Evolutionary conservation across 441 rosid species (phyloP), one percentile per base, ranked within the genome.

Genomic region (Gossypium aridum): DNA sequence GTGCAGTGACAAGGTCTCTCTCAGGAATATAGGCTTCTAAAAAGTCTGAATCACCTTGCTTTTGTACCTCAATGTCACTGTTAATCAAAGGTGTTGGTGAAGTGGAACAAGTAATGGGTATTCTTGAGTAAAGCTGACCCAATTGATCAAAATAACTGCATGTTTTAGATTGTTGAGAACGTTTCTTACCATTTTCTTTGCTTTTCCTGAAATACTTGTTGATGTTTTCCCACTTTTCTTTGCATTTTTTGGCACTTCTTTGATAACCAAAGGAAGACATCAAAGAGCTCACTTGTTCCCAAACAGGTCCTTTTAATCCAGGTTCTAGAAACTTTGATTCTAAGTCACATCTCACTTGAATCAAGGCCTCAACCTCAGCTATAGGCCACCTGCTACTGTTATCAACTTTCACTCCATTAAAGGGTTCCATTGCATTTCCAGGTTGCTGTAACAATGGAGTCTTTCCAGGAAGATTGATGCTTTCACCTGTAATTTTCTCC

Each of bases 211-310:
- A 86, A 53, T 86, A 86, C 72, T 84, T 86, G 78, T 82, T 86
- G 17, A 84, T 84, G 74, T 86, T 86, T 67, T 86, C 89, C 87
- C 89, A 86, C 61, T 86, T 86, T 67, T 86, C 86, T 74, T 86
- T 86, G 71, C 87, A 86, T 34, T 81, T 82, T 77, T 76, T 84
- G 26, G 87, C 84, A 74, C 83, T 80, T 70, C 87, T 80, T 51
- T 76, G 78, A 22, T 84, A 86, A 4, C 89, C 87, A 71, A 76
- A 62, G 20, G 83, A 77, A 63, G 70, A 74, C 86, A 86, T 84
- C 43, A 70, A 65, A 55, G 75, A 59, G 39, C 85, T 78, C 13
- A 80, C 81, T 65, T 86, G 87, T 43, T 83, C 88, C 85, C 88
- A 85, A 14, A 85, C 68, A n/a, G 79, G 80, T 16, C 81, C 86